Percentiles rank a stretch among this genome's conserved stretches.
These are phyloP conservation scores for Boeremia lycopersici DNA, from an alignment of 2,329 filamentous ascomycete genomes.

Conservation along the genomic window DNA sequence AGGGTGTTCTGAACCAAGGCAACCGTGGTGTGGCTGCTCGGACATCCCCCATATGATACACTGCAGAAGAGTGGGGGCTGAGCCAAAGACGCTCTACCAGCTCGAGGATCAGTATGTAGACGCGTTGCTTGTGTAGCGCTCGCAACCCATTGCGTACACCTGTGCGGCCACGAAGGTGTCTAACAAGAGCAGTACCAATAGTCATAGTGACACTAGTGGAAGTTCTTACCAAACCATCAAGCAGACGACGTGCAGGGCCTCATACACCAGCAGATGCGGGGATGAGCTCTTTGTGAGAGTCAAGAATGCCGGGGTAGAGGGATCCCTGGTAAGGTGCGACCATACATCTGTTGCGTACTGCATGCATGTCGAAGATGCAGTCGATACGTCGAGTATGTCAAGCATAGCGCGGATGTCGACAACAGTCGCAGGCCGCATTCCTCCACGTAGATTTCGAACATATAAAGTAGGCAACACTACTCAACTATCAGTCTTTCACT, in stretches of 20 bases:
- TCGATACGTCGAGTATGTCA: not conserved
- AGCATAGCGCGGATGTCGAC: slow-evolving; percentile 5
- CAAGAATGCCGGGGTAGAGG: not conserved
- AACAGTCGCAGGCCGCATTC: not conserved
- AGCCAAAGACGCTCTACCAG: not conserved
- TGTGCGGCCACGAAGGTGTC: not conserved
- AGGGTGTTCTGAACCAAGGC: not conserved
- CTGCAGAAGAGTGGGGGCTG: slow-evolving; percentile 2
- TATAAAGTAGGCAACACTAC: slow-evolving; percentile 1
- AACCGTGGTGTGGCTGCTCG: not conserved
- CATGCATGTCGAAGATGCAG: not conserved
- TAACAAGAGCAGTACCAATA: not conserved
- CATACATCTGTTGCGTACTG: slow-evolving; percentile 4
- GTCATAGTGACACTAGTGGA: slow-evolving; percentile 2
- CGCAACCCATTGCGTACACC: not conserved
- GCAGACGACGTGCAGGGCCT: not conserved
- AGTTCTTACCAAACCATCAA: not conserved
- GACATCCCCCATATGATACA: not conserved
- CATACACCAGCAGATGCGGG: slow-evolving; percentile 10
- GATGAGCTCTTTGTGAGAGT: slow-evolving; percentile 1
- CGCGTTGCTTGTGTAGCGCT: not conserved
- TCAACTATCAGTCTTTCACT: not conserved
- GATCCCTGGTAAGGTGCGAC: slow-evolving; percentile 4
- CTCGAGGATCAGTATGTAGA: not conserved
- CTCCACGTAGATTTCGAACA: not conserved